Evolutionary conservation across 306 rosid genomes (phyloP).

Genomic region (Cucumis hystrix): DNA sequence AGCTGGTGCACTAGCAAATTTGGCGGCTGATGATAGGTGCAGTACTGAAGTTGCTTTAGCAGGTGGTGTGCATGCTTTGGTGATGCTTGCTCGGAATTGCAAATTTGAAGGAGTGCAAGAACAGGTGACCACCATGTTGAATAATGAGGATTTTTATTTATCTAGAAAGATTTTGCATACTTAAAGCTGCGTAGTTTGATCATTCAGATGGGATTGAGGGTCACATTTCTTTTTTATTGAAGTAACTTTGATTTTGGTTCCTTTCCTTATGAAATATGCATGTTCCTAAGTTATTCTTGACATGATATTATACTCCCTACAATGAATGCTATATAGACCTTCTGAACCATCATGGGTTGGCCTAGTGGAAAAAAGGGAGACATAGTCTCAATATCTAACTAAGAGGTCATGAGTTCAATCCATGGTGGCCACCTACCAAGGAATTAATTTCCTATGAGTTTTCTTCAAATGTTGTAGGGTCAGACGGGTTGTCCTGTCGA

Average conservation of each 20-base stretch:
- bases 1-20: constrained; percentile 98
- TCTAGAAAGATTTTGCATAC: neutral
- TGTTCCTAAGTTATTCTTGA: neutral
- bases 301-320: neutral
- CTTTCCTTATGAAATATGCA: neutral
- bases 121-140: constrained; percentile 46
- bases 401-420: no score
- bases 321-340: neutral
- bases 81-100: constrained; percentile 97
- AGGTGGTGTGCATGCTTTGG: constrained; percentile 97
- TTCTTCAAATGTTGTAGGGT: no score
- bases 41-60: constrained; percentile 95
- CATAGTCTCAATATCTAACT: no score
- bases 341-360: no score
- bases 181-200: neutral
- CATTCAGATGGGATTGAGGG: neutral
- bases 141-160: neutral
- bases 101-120: constrained; percentile 98
- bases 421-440: no score
- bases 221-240: neutral
- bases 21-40: constrained; percentile 99
- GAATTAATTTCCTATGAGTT: no score
- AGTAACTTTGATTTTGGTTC: neutral
- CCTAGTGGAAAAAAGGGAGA: no score
- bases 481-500: no score